Percentiles rank a stretch among this genome's conserved stretches.
phyloP scores from a whole-genome alignment of 2,329 filamentous ascomycete species.

The Trichocomaceae sp. region DNA sequence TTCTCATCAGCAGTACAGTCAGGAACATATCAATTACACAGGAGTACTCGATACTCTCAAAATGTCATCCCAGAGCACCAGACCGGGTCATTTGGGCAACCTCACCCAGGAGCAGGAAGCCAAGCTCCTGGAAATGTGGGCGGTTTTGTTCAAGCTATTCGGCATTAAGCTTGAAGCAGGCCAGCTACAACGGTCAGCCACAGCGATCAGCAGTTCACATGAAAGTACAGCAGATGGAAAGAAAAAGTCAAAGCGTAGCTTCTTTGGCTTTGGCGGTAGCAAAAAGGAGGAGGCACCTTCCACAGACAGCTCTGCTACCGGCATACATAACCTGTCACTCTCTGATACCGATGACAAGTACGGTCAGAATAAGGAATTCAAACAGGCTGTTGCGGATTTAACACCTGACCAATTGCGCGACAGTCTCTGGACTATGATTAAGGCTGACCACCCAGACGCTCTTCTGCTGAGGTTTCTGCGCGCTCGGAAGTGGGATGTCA shows the following conservation, averaged over 20 bases:
- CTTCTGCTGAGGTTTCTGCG: constrained; percentile 74
- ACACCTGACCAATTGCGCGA: constrained; percentile 70
- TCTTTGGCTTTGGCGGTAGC: constrained; percentile 63
- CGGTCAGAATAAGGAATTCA: constrained; percentile 79
- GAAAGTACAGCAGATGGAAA: constrained; percentile 34
- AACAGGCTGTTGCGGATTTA: constrained; percentile 69
- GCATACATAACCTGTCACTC: constrained; percentile 31
- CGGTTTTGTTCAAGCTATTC: constrained; percentile 66
- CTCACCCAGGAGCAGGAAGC: constrained; percentile 83
- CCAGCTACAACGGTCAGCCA: constrained; percentile 14
- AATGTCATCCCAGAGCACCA: constrained; percentile 28
- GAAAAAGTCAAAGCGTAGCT: constrained; percentile 68
- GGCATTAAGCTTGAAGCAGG: constrained; percentile 46
- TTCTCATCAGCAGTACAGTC: background rate
- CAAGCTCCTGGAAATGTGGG: constrained; percentile 85
- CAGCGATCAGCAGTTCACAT: constrained; percentile 7
- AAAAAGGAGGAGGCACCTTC: constrained; percentile 45
- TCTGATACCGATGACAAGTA: constrained; percentile 77
- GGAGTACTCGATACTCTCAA: constrained; percentile 31
- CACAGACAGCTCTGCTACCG: constrained; percentile 33
- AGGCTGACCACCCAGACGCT: constrained; percentile 88
- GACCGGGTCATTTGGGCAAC: constrained; percentile 68
- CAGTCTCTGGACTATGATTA: constrained; percentile 89
- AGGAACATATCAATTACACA: constrained; percentile 22
- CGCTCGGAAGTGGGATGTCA: constrained; percentile 92